Evolutionary conservation across 2,329 filamentous ascomycete species (phyloP).

Genomic region (Paraconiothyrium sp.): DNA sequence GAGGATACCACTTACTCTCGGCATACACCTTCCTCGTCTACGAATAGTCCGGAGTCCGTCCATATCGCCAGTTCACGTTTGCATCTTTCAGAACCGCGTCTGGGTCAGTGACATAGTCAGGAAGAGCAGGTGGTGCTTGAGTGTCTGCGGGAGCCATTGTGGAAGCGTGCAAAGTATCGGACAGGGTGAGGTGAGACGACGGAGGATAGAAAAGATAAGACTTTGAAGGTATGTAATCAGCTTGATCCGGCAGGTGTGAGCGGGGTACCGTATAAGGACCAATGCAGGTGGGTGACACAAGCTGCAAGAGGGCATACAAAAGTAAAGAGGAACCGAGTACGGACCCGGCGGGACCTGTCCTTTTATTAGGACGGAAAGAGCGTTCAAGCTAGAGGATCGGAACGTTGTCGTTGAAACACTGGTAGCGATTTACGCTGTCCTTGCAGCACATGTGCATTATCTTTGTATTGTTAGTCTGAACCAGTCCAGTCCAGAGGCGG

Average conservation of each 20-base stretch:
- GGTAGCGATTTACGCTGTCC: not conserved
- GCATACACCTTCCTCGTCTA: constrained; percentile 69
- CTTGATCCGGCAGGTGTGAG: constrained; percentile 6
- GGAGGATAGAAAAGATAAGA: not conserved
- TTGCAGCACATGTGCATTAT: not conserved
- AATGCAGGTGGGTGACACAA: not conserved
- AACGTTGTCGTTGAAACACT: not conserved
- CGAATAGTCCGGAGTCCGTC: constrained; percentile 69
- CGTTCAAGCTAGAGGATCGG: not conserved
- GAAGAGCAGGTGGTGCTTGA: constrained; percentile 51
- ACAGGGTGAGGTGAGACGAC: not conserved
- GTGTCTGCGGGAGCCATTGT: constrained; percentile 42
- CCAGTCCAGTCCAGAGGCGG: constrained; percentile 3
- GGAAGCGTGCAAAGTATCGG: not conserved
- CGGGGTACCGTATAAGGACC: not conserved
- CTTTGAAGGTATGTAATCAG: not conserved
- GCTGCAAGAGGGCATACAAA: not conserved
- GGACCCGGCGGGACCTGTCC: not conserved
- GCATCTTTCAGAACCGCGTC: constrained; percentile 66
- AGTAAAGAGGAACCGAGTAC: not conserved
- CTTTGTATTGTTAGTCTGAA: not conserved
- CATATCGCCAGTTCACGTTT: constrained; percentile 68
- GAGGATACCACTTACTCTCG: constrained; percentile 60
- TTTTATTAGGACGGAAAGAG: not conserved
- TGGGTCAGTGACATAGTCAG: constrained; percentile 68